Base-by-base conservation (phyloP, 1,284 basidiomycete species). In the Leucoagaricus sp. region DNA sequence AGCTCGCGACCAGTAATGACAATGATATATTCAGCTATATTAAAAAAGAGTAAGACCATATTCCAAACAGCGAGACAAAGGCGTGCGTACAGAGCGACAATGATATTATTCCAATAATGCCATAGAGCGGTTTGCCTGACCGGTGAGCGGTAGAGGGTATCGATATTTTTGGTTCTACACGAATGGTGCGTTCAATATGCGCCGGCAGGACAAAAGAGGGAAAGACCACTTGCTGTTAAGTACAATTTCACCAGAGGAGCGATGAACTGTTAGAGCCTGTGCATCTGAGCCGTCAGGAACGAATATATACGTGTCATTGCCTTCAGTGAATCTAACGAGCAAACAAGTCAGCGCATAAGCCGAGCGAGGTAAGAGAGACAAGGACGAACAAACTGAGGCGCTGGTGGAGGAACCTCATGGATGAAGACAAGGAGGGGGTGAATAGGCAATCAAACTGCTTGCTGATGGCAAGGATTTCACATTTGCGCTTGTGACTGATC, bases 1-100 rank as follows among this genome's bases (percentile, higher is more conserved):
- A 87, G 85, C 63, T 90, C 89, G 56, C 94, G 86, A 47, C 87
- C 88, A 48, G 94, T 97, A 64, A 98, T 83, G 50, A 98, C 82
- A 60, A 99, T 84, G 50, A 99, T 75, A 73, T 97, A 98, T 73
- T 98, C 96, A 67, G 93, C 94, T 96, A 64, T 38, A 62, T 12
- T 23, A 13, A 26, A 17, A 10, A 8, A 52, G 6, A 40, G 40
- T 44, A 52, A 52, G 58, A 44, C 17, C 36, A 36, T 25, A 23
- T 28, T 46, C 28, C 17, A 49, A 26, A 29, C 23, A 52, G 45
- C n/a, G 38, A 53, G 55, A 10, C n/a, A 13, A 23, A n/a, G 47
- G 41, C 40, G 12, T 23, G 47, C 91, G 64, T 68, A 96, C 94
- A 91, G 60, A 91, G 78, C n/a, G 92, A 84, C 56, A 98, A 77